Base-by-base conservation (phyloP, 257 asterid species). In the Solanum chiquidenum region DNA sequence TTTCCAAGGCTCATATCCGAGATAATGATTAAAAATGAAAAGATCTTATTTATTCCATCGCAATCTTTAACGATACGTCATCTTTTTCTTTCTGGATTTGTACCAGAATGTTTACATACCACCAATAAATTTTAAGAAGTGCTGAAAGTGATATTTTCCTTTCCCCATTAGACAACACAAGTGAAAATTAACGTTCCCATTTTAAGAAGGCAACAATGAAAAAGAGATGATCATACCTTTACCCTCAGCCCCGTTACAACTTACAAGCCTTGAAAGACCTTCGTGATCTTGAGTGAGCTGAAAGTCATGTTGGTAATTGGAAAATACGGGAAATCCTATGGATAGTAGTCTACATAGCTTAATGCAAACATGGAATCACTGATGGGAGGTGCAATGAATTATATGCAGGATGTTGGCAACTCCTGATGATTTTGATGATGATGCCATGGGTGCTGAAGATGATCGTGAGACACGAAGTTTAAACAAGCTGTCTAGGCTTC, bases 401-500 rank as follows among this genome's bases (percentile, higher is more conserved):
- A 86, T 83, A 33, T 72, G 27, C 87, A 97, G 99, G 74, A 92
- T 92, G 88, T 93, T 97, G 60, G 99, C 96, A 95, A 94, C 98
- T 58, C 84, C 90, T 23, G 98, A 92, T 88, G 99, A 97, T 92
- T 95, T 93, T 91, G 95, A 93, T 90, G 99, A 95, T 84, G 99
- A 97, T 64, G 92, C 94, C 42, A 87, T 91, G 90, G 95, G 90
- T 85, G 95, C 91, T 31, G 89, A 60, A 76, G 83, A 42, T 88
- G 75, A 88, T 80, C 83, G 83, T 87, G 89, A 90, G 64, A 89
- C 82, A 88, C 86, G 88, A 31, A 89, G 84, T 88, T 87, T 92
- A 73, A 91, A 87, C 71, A 91, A 85, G 86, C 68, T 88, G 72
- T 90, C 94, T 83, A 92, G 90, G 88, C 98, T 91, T 79, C 87